Conservation (phyloP, 2,329 filamentous ascomycete species). For the Pseudogymnoascus sp. region DNA sequence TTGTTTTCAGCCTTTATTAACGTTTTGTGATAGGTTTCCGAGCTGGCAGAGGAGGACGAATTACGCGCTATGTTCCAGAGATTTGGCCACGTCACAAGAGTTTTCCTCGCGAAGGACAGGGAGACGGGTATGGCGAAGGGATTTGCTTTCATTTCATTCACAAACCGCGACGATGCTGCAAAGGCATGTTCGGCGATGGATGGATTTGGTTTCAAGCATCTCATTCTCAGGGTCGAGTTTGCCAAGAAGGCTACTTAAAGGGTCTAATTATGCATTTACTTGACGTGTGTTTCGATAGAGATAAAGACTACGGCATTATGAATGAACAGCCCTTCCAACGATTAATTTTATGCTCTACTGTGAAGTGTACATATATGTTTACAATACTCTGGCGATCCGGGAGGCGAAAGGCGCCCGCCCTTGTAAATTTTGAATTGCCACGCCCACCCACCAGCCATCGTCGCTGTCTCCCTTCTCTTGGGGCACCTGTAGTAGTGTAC, state of each 20-base stretch:
- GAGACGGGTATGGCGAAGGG: conserved; percentile 96
- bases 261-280: conserved; percentile 7
- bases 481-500: background rate
- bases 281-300: conserved; percentile 9
- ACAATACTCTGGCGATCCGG: background rate
- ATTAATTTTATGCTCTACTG: conserved; percentile 11
- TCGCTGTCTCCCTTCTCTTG: background rate
- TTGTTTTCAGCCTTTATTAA: conserved; percentile 14
- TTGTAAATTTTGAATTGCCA: background rate
- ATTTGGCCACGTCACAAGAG: conserved; percentile 91
- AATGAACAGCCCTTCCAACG: conserved; percentile 11
- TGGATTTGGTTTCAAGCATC: conserved; percentile 82
- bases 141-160: conserved; percentile 97
- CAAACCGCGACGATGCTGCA: conserved; percentile 79
- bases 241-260: conserved; percentile 57
- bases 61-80: conserved; percentile 97
- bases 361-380: background rate
- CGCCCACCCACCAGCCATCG: background rate
- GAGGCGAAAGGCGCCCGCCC: background rate
- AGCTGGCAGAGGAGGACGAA: conserved; percentile 94
- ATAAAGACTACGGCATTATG: conserved; percentile 7
- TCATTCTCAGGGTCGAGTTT: conserved; percentile 81
- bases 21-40: conserved; percentile 60
- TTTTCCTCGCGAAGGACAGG: conserved; percentile 96
- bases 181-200: conserved; percentile 97